Evolutionary conservation across 202 grass and related monocot genomes (phyloP).

Genomic region (Digitaria exilis): DNA sequence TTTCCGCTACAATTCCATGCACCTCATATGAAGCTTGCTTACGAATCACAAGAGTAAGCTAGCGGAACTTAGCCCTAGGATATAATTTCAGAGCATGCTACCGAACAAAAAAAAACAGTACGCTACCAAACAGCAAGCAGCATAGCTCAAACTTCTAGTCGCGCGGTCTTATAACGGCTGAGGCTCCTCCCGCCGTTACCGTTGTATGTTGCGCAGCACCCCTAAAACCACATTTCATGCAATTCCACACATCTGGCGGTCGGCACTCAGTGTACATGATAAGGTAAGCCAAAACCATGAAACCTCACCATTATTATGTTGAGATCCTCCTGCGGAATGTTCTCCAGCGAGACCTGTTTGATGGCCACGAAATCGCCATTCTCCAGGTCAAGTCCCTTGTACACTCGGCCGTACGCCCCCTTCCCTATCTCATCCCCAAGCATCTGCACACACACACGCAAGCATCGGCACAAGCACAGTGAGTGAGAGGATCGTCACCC

Average conservation of each 20-base stretch:
- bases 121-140: conserved; percentile 1
- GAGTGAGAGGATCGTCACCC: conserved; percentile 13
- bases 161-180: background rate
- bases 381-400: conserved; percentile 94
- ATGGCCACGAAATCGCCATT: conserved; percentile 99
- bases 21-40: background rate
- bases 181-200: background rate
- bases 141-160: conserved; percentile 4
- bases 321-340: conserved; percentile 97
- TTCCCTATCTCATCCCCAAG: conserved; percentile 98
- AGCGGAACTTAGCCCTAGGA: background rate
- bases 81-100: conserved; percentile 4
- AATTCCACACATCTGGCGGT: background rate
- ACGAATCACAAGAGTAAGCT: background rate
- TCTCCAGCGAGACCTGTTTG: conserved; percentile 99
- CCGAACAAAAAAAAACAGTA: conserved; percentile 5
- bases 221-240: conserved; percentile 32
- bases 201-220: conserved; percentile 4
- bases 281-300: background rate
- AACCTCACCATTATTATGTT: conserved; percentile 90
- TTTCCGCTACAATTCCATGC: conserved; percentile 17
- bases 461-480: conserved; percentile 31
- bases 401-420: conserved; percentile 95
- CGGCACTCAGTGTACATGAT: background rate
- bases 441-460: conserved; percentile 58